Evolutionary conservation across 495 filamentous ascomycete genomes (phyloP).

Genomic region (Xylaria nigripes): DNA sequence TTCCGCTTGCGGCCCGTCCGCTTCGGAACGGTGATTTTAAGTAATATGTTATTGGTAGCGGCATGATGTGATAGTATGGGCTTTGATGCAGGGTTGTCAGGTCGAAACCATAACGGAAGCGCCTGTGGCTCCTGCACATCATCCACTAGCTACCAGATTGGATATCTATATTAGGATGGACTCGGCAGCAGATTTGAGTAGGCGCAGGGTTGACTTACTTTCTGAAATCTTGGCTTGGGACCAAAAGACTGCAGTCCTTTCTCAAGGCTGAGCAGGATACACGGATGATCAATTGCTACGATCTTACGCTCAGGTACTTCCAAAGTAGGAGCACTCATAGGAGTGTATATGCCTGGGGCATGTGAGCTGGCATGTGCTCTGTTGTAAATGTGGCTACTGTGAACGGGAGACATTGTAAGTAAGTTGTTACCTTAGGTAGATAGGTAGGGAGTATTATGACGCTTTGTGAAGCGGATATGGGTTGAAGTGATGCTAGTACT

Average conservation of each 20-base stretch:
- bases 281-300: conserved; percentile 81
- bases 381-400: neutral
- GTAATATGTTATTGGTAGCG: conserved; percentile 66
- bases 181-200: neutral
- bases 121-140: conserved; percentile 27
- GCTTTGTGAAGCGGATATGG: too few species aligned
- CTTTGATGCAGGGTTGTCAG: conserved; percentile 66
- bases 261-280: conserved; percentile 71
- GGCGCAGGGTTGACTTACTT: conserved; percentile 40
- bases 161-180: neutral
- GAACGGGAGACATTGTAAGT: neutral
- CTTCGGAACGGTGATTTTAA: conserved; percentile 82
- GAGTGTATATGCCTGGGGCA: neutral
- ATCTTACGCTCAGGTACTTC: conserved; percentile 55
- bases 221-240: conserved; percentile 52
- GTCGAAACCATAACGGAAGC: conserved; percentile 61
- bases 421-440: too few species aligned
- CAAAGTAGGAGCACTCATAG: conserved; percentile 30
- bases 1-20: conserved; percentile 78
- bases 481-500: too few species aligned
- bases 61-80: conserved; percentile 64
- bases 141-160: conserved; percentile 14
- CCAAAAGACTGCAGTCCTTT: conserved; percentile 75
- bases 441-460: too few species aligned
- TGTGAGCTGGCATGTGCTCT: neutral